Evolutionary conservation across 805 yeast species (phyloP).

Genomic region (Kregervanrija delftensis): DNA sequence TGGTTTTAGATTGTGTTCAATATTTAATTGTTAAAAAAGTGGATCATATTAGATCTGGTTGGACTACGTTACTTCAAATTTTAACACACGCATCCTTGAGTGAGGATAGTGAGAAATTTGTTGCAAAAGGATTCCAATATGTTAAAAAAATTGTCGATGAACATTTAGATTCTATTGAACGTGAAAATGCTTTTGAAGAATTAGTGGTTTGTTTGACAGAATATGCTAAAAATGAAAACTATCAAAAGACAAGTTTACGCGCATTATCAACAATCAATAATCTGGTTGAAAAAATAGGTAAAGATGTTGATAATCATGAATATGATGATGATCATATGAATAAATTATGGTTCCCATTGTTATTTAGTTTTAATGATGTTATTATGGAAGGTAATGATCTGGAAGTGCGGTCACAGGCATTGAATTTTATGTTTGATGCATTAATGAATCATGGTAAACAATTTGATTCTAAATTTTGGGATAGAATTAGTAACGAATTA

Average conservation of each 20-base stretch:
- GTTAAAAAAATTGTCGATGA: slow-evolving; percentile 55
- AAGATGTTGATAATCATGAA: slow-evolving; percentile 23
- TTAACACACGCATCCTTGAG: slow-evolving; percentile 62
- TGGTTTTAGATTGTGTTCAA: slow-evolving; percentile 84
- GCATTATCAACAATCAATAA: slow-evolving; percentile 68
- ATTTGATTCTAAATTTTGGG: slow-evolving; percentile 78
- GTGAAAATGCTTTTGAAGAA: slow-evolving; percentile 62
- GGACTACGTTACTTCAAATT: slow-evolving; percentile 83
- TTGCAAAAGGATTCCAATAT: slow-evolving; percentile 56
- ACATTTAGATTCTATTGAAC: slow-evolving; percentile 53
- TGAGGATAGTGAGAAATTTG: slow-evolving; percentile 50
- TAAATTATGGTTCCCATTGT: slow-evolving; percentile 80
- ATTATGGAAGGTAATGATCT: slow-evolving; percentile 91
- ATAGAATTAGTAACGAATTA: slow-evolving; percentile 63
- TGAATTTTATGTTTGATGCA: slow-evolving; percentile 75
- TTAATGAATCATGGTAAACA: slow-evolving; percentile 72
- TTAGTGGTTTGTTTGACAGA: slow-evolving; percentile 72
- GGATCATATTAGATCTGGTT: slow-evolving; percentile 77
- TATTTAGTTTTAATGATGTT: slow-evolving; percentile 78
- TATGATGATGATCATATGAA: slow-evolving; percentile 33
- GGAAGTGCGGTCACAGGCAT: slow-evolving; percentile 87
- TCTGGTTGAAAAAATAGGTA: slow-evolving; percentile 54
- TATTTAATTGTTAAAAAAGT: slow-evolving; percentile 79
- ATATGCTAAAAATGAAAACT: slow-evolving; percentile 76
- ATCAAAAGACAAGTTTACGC: slow-evolving; percentile 74